phyloP scores from a whole-genome alignment of 106 monocot genomes.

The Dendrobium officinale region DNA sequence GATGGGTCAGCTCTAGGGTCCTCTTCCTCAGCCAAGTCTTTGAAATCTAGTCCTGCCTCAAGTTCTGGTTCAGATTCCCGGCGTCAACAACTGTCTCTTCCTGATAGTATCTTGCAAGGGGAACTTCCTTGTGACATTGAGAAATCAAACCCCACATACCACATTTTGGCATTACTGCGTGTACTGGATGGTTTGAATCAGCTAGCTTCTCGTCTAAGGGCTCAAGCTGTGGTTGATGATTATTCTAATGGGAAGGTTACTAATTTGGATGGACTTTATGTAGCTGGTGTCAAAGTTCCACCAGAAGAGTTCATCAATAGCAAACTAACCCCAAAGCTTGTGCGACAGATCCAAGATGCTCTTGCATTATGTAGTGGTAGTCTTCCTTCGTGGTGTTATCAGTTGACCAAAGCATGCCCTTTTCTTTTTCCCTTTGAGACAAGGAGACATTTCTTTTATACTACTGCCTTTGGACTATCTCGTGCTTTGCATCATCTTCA shows the following conservation, averaged over 20 bases:
- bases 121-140: constrained; percentile 95
- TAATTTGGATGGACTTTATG: constrained; percentile 47
- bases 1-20: constrained; percentile 48
- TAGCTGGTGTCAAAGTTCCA: constrained; percentile 46
- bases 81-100: constrained; percentile 57
- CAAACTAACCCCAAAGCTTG: constrained; percentile 88
- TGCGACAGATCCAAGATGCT: constrained; percentile 94
- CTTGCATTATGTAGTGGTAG: constrained; percentile 96
- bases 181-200: constrained; percentile 85
- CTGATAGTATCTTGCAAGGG: constrained; percentile 88
- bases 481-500: constrained; percentile 94
- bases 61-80: constrained; percentile 31
- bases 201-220: constrained; percentile 75
- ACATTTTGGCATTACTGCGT: constrained; percentile 79
- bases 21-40: constrained; percentile 24
- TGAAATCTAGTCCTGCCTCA: constrained; percentile 45
- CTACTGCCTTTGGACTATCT: constrained; percentile 90
- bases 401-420: constrained; percentile 92
- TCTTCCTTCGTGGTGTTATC: constrained; percentile 95
- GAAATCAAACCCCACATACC: constrained; percentile 77
- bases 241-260: constrained; percentile 72
- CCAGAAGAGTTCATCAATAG: constrained; percentile 69
- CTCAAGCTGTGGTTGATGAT: constrained; percentile 60
- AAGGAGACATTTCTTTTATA: constrained; percentile 90
- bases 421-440: constrained; percentile 99